Base-by-base conservation (phyloP, 257 asterid species). In the Solanum chmielewskii region DNA sequence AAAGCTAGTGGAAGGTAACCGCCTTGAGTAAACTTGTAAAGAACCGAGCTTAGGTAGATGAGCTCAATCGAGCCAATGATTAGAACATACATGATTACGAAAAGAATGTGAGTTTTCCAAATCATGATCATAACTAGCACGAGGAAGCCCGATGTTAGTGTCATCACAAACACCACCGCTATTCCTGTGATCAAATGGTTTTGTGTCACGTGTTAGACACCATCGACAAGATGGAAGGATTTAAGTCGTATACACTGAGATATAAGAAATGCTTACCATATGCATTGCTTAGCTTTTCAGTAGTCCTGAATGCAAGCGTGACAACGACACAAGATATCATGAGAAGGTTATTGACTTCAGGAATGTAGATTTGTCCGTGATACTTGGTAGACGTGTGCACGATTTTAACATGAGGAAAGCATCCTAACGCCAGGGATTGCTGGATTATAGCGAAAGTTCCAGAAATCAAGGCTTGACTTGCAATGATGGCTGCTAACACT, bases 401-500 rank as follows among this genome's bases (percentile, higher is more conserved):
- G 15, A 94, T 76, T 62, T 91, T 93, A 6, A 93, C 95, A 9
- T 92, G 93, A 33, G 96, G 94, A 64, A 94, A 94, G 29, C 97
- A 94, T 20, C 97, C 97, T 1, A 94, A 86, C 1, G 93, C 80
- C 5, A 94, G 91, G 1, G 97, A 94, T 29, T 94, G 97, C 11
- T 89, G 94, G 42, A 94, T 91, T 73, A 94, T 93, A 1, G 95
- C 90, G 42, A 94, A 94, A 2, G 95, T 87, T 3, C 93, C 97
- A 0, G 97, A 90, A 66, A 94, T 94, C 93, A 94, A 64, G 3
- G 97, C 93, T 85, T 94, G 97, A 59, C 97, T 94, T 27, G 97
- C 95, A 14, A 94, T 89, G 85, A 92, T 86, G 2, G 97, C 85
- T 4, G 97, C 94, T 41, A 86, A 4, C 0, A 91, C 92, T 5